phyloP scores from a whole-genome alignment of 2,329 filamentous ascomycete genomes.

The Fusarium graminum region DNA sequence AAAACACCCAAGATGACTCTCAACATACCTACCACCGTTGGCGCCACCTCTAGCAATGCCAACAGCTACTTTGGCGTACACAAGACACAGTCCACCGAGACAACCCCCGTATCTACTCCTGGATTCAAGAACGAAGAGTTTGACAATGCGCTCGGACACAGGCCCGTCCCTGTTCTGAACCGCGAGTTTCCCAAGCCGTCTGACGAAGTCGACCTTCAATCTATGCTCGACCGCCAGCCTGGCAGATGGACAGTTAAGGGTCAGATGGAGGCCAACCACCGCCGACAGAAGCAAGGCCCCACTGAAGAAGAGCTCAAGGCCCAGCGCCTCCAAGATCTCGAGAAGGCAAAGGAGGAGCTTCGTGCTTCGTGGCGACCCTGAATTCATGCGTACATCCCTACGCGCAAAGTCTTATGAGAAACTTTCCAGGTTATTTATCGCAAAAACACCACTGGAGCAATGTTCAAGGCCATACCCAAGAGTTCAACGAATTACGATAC shows the following conservation, averaged over 20 bases:
- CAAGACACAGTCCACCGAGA: conserved; percentile 43
- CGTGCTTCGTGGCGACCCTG: conserved; percentile 49
- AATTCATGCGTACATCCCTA: conserved; percentile 3
- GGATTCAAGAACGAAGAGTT: conserved; percentile 33
- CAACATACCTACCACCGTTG: conserved; percentile 33
- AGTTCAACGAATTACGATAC: conserved; percentile 44
- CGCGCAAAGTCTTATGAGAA: not conserved
- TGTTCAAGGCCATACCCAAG: conserved; percentile 42
- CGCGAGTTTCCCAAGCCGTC: conserved; percentile 59
- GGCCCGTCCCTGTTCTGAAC: conserved; percentile 52
- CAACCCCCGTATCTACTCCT: conserved; percentile 43
- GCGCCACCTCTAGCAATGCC: conserved; percentile 31
- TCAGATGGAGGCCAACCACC: conserved; percentile 52
- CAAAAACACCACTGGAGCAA: conserved; percentile 33
- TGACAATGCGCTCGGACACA: conserved; percentile 28
- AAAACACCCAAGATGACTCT: conserved; percentile 22
- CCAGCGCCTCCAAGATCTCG: conserved; percentile 57
- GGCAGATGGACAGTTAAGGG: conserved; percentile 58
- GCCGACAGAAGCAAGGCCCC: conserved; percentile 42
- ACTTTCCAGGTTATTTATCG: conserved; percentile 4
- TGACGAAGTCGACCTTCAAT: conserved; percentile 56
- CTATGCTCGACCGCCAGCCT: conserved; percentile 60
- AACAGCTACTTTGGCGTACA: conserved; percentile 39
- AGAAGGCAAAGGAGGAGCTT: conserved; percentile 62
- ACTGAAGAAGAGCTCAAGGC: conserved; percentile 51